Conservation (phyloP, 805 yeast genomes). For the Ogataea degrootiae region DNA sequence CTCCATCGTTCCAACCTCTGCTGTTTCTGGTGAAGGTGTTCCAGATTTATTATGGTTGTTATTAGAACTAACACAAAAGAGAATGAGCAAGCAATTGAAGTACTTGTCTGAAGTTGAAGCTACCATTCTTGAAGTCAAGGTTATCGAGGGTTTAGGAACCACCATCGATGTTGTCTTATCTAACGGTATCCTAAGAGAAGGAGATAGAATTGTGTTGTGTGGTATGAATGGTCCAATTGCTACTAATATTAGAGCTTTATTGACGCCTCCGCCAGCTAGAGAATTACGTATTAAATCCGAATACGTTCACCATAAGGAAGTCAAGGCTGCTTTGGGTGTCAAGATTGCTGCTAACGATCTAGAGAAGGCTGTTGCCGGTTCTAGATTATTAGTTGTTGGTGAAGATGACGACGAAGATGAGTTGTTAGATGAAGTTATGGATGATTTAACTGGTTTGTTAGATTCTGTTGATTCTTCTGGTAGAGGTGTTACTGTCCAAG, state of each 20-base stretch:
- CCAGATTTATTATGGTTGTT: constrained; percentile 96
- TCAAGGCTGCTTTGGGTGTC: constrained; percentile 98
- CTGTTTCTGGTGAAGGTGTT: constrained; percentile 99
- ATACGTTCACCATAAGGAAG: constrained; percentile 94
- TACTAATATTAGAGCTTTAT: constrained; percentile 88
- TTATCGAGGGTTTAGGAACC: constrained; percentile 97
- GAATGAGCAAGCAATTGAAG: constrained; percentile 98
- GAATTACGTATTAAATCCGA: constrained; percentile 96
- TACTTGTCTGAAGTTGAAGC: constrained; percentile 93
- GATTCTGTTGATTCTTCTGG: constrained; percentile 95
- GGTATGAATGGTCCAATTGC: constrained; percentile 99
- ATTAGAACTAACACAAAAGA: constrained; percentile 92
- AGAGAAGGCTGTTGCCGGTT: constrained; percentile 99
- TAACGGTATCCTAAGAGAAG: constrained; percentile 93
- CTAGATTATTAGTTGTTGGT: constrained; percentile 89
- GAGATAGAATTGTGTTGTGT: constrained; percentile 92
- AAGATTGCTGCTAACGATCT: constrained; percentile 97
- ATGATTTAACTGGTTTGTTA: constrained; percentile 88
- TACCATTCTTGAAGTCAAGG: constrained; percentile 95
- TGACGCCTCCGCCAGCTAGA: constrained; percentile 96
- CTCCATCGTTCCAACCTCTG: constrained; percentile 97
- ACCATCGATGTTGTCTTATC: constrained; percentile 96
- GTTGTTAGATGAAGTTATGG: constrained; percentile 97
- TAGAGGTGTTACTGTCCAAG: constrained; percentile 97
- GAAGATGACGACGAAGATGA: constrained; percentile 98